Percentiles rank a stretch among this genome's conserved stretches.
Conservation (phyloP, 2,329 filamentous ascomycete species). For the Nigrograna mackinnonii region DNA sequence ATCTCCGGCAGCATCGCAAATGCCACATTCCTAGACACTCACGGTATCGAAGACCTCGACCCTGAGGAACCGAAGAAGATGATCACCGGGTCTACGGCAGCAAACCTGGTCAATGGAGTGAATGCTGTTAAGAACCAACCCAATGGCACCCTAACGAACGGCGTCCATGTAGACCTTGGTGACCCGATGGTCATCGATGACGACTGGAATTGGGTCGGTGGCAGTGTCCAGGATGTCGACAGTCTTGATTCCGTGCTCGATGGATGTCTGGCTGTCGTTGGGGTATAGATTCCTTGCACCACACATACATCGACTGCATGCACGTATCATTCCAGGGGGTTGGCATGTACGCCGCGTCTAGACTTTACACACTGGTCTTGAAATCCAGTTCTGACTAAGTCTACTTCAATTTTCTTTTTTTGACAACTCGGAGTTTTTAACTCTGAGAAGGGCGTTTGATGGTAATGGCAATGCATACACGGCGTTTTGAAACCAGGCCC, state of each 20-base stretch:
- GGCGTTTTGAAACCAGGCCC: no score
- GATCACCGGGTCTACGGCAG: constrained; percentile 8
- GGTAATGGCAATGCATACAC: no score
- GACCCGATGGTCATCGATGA: constrained; percentile 40
- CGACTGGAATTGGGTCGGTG: constrained; percentile 44
- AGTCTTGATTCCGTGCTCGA: constrained; percentile 42
- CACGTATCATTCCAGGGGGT: no score
- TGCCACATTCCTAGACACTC: constrained; percentile 67
- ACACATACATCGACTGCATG: no score
- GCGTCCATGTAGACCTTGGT: constrained; percentile 25
- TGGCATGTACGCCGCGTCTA: no score
- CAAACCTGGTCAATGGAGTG: constrained; percentile 11
- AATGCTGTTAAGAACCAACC: constrained; percentile 10
- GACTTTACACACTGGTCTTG: no score
- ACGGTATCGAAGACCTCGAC: constrained; percentile 26
- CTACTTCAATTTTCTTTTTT: no score
- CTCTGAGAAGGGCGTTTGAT: no score
- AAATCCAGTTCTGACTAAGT: no score
- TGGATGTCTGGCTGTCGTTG: constrained; percentile 14
- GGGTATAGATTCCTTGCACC: no score
- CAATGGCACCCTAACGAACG: constrained; percentile 9
- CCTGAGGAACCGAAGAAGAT: not conserved
- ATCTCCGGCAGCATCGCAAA: constrained; percentile 69
- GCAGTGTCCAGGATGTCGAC: constrained; percentile 29
- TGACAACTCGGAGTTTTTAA: no score